Base-by-base conservation (phyloP, 176 grass and related monocot species). In the Avena atlantica region DNA sequence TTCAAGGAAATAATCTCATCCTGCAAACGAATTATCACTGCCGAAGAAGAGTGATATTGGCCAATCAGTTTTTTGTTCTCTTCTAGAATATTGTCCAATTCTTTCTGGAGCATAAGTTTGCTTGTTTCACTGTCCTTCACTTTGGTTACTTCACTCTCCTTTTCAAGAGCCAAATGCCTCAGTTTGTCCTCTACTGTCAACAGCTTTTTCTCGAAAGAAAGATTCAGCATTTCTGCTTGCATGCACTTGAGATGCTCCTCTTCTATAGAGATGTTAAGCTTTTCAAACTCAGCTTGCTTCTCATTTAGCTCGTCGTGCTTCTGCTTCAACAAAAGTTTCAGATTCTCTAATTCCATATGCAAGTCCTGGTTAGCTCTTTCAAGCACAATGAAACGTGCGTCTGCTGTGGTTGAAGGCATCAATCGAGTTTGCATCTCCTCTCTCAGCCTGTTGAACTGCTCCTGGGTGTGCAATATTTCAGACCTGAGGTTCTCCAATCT, bases 1-100 rank as follows among this genome's bases (percentile, higher is more conserved):
- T 96, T 94, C 60, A 96, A 82, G 27, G 75, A 90, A 63, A 98
- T 96, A 63, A 98, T 92, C 60, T 98, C 94, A 81, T 98, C 90
- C 81, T 98, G 97, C 68, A 98, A 80, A 79, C 16, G 84, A 60
- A 98, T 93, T 85, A 96, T 96, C 86, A 83, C 78, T 12, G 70
- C 59, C 44, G 94, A 88, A 74, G 94, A 93, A 75, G 87, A 91
- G 37, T 79, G 90, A 53, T 86, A 87, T 83, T 90, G 82, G 86
- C 91, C 80, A 49, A 86, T 89, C 65, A 99, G 79, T 9, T 48
- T 93, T 64, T 53, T 86, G 89, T 93, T 93, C 24, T 88, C 86
- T 73, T 91, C 82, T 63, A 87, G 45, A 51, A 87, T 82, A 62
- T 85, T 83, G 16, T 89, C 82, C 27, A 90, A 66, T 88, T 94